Percentiles rank a stretch among this genome's conserved stretches.
Evolutionary conservation across 495 filamentous ascomycete species (phyloP).

Genomic region (Talaromyces proteolyticus): DNA sequence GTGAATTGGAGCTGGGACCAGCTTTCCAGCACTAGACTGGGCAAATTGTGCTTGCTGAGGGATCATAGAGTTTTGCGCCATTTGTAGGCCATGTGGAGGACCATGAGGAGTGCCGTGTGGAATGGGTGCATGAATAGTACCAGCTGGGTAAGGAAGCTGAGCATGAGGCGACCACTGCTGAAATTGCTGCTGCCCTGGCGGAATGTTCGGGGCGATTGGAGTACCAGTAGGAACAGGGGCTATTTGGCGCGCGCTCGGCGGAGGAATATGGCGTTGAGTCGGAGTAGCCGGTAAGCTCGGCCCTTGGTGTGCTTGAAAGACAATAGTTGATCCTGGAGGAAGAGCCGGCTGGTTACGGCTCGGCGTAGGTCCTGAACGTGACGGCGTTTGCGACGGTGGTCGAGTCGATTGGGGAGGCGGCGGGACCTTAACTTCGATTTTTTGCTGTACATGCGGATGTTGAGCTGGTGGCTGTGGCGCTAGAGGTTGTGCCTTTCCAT

Average conservation of each 20-base stretch:
- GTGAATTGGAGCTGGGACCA: constrained; percentile 14
- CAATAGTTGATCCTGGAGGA: constrained; percentile 9
- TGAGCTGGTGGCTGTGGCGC: background rate
- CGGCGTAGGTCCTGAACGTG: background rate
- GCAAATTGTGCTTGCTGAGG: constrained; percentile 7
- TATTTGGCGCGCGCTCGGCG: background rate
- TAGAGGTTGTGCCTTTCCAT: constrained; percentile 1
- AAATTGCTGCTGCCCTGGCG: constrained; percentile 28
- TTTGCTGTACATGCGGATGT: background rate
- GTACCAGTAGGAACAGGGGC: constrained; percentile 2
- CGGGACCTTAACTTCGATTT: constrained; percentile 5
- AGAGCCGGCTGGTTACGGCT: constrained; percentile 2
- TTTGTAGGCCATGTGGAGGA: too few species aligned
- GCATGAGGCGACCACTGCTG: constrained; percentile 32
- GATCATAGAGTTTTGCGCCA: constrained; percentile 12
- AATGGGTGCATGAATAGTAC: constrained; percentile 20
- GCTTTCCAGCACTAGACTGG: constrained; percentile 8
- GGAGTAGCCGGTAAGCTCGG: background rate
- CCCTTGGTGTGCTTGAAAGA: constrained; percentile 9
- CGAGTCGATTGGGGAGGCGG: constrained; percentile 3
- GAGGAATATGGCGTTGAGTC: background rate
- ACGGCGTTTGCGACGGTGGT: background rate
- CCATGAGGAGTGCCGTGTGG: constrained; percentile 15
- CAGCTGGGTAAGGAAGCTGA: background rate
- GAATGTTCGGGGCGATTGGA: constrained; percentile 13